Percentiles rank a stretch among this genome's conserved stretches.
These are phyloP conservation scores for Thuja plicata DNA, from an alignment of 83 land plant genomes.

Conservation along the genomic window DNA sequence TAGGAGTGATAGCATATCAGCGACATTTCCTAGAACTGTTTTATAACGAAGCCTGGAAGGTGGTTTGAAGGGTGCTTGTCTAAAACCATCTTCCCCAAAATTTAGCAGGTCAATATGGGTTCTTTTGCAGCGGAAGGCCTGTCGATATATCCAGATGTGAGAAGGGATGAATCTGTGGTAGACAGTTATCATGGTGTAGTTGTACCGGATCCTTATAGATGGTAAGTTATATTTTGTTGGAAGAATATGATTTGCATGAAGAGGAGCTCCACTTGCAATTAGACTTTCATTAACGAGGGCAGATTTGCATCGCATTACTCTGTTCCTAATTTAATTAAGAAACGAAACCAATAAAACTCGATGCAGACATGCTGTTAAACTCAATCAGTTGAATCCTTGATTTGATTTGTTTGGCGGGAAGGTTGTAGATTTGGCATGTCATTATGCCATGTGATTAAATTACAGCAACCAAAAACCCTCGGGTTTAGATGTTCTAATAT, in stretches of 20 bases:
- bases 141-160: slow-evolving; percentile 57
- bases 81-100: background rate
- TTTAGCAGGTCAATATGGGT: slow-evolving; percentile 45
- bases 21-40: too few species aligned
- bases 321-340: background rate
- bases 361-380: background rate
- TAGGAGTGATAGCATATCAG: too few species aligned
- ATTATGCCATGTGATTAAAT: background rate
- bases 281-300: background rate
- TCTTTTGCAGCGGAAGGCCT: slow-evolving; percentile 40
- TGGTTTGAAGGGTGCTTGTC: background rate
- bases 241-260: background rate
- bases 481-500: background rate
- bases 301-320: background rate
- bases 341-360: background rate
- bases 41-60: background rate
- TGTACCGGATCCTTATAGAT: slow-evolving; percentile 87
- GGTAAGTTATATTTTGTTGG: slow-evolving; percentile 38
- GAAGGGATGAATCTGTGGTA: slow-evolving; percentile 78
- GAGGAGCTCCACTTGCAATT: background rate
- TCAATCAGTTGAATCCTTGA: too few species aligned
- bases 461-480: background rate
- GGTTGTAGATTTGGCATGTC: background rate
- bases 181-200: slow-evolving; percentile 82
- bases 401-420: too few species aligned